A percentile compares a stretch with the other conserved stretches of the same genome.
These are phyloP conservation scores for Paspalum notatum DNA, from an alignment of 176 grass and related monocot species.

Conservation along the genomic window DNA sequence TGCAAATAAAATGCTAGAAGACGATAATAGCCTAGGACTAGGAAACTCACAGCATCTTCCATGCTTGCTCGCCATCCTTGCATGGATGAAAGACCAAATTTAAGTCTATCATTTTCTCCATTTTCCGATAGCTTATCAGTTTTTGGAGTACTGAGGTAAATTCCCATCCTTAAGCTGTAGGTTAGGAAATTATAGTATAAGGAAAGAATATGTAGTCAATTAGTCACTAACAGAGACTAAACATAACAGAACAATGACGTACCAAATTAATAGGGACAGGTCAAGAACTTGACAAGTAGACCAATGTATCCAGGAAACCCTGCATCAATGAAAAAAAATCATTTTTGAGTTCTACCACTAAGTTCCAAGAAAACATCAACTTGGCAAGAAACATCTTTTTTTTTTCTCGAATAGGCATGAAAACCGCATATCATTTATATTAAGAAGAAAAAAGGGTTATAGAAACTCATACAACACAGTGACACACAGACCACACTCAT, in stretches of 20 bases:
- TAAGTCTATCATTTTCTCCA: constrained; percentile 68
- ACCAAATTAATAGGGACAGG: constrained; percentile 24
- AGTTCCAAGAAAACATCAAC: background rate
- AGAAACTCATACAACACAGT: too few relatives aligned
- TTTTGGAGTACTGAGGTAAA: constrained; percentile 94
- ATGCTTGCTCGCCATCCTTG: constrained; percentile 98
- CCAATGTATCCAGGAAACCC: background rate
- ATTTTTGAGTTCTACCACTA: background rate
- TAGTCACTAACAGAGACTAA: constrained; percentile 18
- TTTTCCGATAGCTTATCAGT: constrained; percentile 85
- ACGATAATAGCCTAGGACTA: constrained; percentile 26
- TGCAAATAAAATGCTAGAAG: constrained; percentile 4
- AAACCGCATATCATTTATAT: too few relatives aligned
- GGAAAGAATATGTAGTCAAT: constrained; percentile 6
- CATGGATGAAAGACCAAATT: constrained; percentile 93
- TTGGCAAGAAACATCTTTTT: background rate
- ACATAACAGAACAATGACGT: constrained; percentile 22
- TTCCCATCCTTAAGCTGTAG: constrained; percentile 64
- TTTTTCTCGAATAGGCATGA: too few relatives aligned
- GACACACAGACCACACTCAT: too few relatives aligned
- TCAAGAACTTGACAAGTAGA: constrained; percentile 22
- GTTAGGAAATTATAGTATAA: background rate
- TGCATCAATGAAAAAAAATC: constrained; percentile 9
- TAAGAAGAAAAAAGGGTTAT: too few relatives aligned
- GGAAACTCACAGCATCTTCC: constrained; percentile 94